Evolutionary conservation across 2,329 filamentous ascomycete genomes (phyloP).

Genomic region (Paecilomyces dactylethromorphus): DNA sequence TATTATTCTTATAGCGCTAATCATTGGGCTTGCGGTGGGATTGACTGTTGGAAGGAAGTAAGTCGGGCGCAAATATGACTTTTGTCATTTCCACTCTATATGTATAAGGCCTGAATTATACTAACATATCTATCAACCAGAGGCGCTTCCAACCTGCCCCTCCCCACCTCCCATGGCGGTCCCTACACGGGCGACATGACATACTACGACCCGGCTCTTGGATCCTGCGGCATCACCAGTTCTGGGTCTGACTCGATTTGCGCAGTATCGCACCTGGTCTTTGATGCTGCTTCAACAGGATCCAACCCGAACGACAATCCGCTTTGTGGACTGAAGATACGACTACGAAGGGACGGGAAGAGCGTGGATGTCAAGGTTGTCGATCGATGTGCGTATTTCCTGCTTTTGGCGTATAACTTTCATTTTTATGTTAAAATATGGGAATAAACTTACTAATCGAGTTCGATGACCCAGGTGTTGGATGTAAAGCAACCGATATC

Average conservation of each 20-base stretch:
- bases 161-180: constrained; percentile 43
- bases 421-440: not conserved
- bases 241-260: constrained; percentile 53
- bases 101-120: not conserved
- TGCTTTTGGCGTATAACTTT: not conserved
- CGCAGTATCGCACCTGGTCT: constrained; percentile 61
- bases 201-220: constrained; percentile 61
- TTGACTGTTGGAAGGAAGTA: not conserved
- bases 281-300: constrained; percentile 50
- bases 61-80: not conserved
- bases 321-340: constrained; percentile 61
- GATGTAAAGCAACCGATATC: constrained; percentile 43
- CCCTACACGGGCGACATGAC: constrained; percentile 60
- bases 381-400: constrained; percentile 50
- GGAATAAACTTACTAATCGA: constrained; percentile 6
- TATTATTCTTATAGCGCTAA: not conserved
- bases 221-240: constrained; percentile 61
- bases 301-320: constrained; percentile 59
- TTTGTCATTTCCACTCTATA: not conserved
- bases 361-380: constrained; percentile 60
- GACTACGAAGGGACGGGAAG: constrained; percentile 49
- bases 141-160: constrained; percentile 38
- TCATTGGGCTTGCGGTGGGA: not conserved
- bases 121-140: not conserved
- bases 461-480: constrained; percentile 27